phyloP scores from a whole-genome alignment of 2,329 filamentous ascomycete species.

The Fonsecaea multimorphosa region DNA sequence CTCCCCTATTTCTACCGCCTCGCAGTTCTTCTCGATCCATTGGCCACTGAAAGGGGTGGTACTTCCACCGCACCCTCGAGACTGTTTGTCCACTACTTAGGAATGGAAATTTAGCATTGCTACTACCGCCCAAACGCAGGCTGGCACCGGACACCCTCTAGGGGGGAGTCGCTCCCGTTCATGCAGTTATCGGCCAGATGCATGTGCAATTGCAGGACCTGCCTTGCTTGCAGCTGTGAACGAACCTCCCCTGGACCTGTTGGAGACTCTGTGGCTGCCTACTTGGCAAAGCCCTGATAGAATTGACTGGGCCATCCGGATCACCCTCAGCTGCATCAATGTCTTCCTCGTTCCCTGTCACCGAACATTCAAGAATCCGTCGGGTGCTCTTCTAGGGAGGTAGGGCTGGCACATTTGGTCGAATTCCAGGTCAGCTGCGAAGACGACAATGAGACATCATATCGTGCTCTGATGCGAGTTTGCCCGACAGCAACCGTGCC shows the following conservation, averaged over 20 bases:
- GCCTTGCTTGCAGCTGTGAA: slow-evolving; percentile 13
- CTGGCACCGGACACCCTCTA: slow-evolving; percentile 8
- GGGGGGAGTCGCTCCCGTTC: slow-evolving; percentile 10
- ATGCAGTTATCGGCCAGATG: slow-evolving; percentile 3
- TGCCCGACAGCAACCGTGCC: slow-evolving; percentile 18
- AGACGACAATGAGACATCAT: slow-evolving; percentile 7
- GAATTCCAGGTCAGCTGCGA: not conserved
- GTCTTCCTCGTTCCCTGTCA: not conserved
- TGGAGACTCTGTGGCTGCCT: not conserved
- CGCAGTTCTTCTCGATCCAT: not conserved
- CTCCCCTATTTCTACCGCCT: not conserved
- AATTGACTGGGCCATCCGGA: not conserved
- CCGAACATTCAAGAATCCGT: not conserved
- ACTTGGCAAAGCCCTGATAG: not conserved
- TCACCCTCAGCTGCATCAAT: not conserved
- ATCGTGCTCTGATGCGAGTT: slow-evolving; percentile 3
- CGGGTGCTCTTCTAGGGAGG: not conserved
- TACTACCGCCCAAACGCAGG: not conserved
- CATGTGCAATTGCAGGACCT: slow-evolving; percentile 10
- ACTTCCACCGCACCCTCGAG: not conserved
- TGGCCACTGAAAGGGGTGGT: not conserved
- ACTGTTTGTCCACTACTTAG: not conserved
- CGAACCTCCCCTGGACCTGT: slow-evolving; percentile 2
- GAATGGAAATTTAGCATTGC: not conserved
- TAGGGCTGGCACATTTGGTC: not conserved